phyloP scores from a whole-genome alignment of 2,329 filamentous ascomycete species.

The Chaetomiaceae sp. region DNA sequence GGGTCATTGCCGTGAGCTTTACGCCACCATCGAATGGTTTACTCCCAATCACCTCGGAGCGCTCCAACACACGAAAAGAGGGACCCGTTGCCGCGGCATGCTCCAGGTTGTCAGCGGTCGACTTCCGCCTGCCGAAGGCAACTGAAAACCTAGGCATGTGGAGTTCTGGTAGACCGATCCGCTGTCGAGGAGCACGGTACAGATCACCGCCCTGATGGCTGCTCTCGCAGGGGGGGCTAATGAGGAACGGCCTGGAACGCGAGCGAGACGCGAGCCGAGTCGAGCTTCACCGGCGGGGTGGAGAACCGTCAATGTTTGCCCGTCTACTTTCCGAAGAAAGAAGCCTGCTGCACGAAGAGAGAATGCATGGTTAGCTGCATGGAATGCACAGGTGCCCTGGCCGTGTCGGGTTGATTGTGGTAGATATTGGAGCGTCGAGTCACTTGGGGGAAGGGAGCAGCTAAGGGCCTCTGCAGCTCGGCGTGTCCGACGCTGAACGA shows the following conservation, averaged over 20 bases:
- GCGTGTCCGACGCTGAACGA: too few species aligned
- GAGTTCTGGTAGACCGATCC: conserved; percentile 23
- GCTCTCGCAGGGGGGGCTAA: background rate
- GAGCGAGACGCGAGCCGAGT: background rate
- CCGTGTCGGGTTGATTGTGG: too few species aligned
- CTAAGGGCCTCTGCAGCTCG: too few species aligned
- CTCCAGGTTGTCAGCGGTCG: conserved; percentile 49
- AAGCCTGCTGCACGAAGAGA: too few species aligned
- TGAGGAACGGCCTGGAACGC: too few species aligned
- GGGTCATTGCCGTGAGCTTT: conserved; percentile 35
- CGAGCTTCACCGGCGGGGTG: background rate
- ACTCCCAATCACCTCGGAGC: conserved; percentile 38
- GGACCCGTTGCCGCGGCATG: conserved; percentile 44
- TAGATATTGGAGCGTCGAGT: too few species aligned
- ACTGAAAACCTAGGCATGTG: conserved; percentile 59
- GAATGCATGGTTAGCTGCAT: too few species aligned
- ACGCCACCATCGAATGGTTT: conserved; percentile 48
- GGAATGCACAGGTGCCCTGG: too few species aligned
- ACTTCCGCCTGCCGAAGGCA: conserved; percentile 54
- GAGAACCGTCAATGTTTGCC: background rate
- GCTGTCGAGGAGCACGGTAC: background rate
- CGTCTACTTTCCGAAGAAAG: too few species aligned
- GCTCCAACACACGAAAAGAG: conserved; percentile 55
- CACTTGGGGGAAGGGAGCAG: too few species aligned
- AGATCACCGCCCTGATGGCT: background rate